Percentiles rank a stretch among this genome's conserved stretches.
Conservation (phyloP, 2,329 filamentous ascomycete species). For the Fusarium buharicum region DNA sequence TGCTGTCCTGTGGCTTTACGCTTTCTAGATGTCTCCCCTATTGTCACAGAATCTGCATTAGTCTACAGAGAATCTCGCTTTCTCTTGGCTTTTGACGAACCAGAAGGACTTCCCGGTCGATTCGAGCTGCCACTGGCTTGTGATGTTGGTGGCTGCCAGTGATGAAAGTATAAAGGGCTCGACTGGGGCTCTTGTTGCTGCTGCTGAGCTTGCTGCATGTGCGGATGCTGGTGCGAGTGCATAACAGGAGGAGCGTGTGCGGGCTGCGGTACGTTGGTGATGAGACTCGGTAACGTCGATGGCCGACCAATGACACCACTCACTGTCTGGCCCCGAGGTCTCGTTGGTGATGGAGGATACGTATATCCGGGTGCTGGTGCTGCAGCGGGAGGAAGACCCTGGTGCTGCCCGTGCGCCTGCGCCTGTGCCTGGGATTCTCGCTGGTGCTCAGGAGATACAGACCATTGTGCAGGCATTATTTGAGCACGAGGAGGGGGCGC, state of each 20-base stretch:
- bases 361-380: slow-evolving; percentile 55
- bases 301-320: slow-evolving; percentile 54
- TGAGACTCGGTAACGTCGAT: slow-evolving; percentile 57
- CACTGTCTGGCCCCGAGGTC: slow-evolving; percentile 62
- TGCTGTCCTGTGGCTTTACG: slow-evolving; percentile 73
- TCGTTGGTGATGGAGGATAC: slow-evolving; percentile 62
- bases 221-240: slow-evolving; percentile 59
- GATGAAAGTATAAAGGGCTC: slow-evolving; percentile 87
- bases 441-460: slow-evolving; percentile 64
- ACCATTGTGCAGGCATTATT: slow-evolving; percentile 61
- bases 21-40: slow-evolving; percentile 83
- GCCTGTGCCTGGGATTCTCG: slow-evolving; percentile 61
- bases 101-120: slow-evolving; percentile 78
- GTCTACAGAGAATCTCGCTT: slow-evolving; percentile 56
- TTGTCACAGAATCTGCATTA: slow-evolving; percentile 56
- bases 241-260: slow-evolving; percentile 46
- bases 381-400: slow-evolving; percentile 49
- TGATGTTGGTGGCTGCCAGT: slow-evolving; percentile 85
- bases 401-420: slow-evolving; percentile 53
- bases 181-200: slow-evolving; percentile 66
- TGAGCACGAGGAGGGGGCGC: slow-evolving; percentile 58
- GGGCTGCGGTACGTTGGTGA: slow-evolving; percentile 57
- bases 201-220: slow-evolving; percentile 64
- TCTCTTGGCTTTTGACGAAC: slow-evolving; percentile 71
- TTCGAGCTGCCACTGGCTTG: slow-evolving; percentile 69